Evolutionary conservation across 148 eudicot species (phyloP), one percentile per base, ranked within the genome.

Genomic region (Vaccinium macrocarpon): DNA sequence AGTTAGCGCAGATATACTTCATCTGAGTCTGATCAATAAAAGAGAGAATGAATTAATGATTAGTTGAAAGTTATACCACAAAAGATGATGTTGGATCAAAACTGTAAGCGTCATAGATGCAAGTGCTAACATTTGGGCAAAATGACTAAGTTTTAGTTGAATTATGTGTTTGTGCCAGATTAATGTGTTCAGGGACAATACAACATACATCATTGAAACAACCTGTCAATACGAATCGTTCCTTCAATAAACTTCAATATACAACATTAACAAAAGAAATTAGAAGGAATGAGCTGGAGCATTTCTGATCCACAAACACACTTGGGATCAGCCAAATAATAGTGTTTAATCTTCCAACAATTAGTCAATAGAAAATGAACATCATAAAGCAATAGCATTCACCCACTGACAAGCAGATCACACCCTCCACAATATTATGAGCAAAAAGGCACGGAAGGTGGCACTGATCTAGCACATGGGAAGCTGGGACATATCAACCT

Each of bases 201-300:
- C 42, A 38, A 38, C 42, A 38, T 38, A 38, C 64, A 80, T 86
- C 61, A 87, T 52, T 79, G 88, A 74, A 82, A 84, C 84, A 91
- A 88, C 84, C 78, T 75, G 86, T 84, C 79, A 83, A 85, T 85
- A 84, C 85, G 88, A 86, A 91, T 84, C 80, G 85, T 73, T 52
- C 50, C 84, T 42, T 23, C n/a, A 77, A 81, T 82, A 83, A 85
- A 84, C 84, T 38, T 82, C 87, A 91, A 87, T 89, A 89, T 92
- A 92, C 91, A 92, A 59, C 88, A 93, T 93, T 85, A 91, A 93
- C 95, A 38, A 19, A 88, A 88, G 89, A 27, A 88, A 91, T 90
- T 88, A 88, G 88, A 86, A 81, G 87, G 68, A 87, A 84, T 57
- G 87, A 86, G 87, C 80, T 86, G 80, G 38, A 79, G 77, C 89